phyloP scores from a whole-genome alignment of 345 rosid genomes.

The Rhizophora mangle region DNA sequence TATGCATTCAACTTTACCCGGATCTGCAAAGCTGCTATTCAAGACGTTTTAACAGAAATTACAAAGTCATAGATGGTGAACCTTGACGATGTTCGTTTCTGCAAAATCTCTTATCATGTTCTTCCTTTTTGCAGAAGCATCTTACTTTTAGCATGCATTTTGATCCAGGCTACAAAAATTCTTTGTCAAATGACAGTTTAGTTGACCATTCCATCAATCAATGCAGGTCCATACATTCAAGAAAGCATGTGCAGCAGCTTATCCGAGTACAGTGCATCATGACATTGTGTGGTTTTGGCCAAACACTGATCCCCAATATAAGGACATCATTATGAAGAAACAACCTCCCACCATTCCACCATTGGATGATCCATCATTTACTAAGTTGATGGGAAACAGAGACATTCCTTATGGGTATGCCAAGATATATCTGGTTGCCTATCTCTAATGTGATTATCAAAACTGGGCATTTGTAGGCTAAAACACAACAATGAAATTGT shows the following conservation, averaged over 20 bases:
- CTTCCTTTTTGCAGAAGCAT: neutral
- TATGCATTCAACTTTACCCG: no score
- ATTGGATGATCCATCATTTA: constrained; percentile 73
- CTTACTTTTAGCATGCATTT: neutral
- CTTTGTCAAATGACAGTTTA: neutral
- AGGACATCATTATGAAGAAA: constrained; percentile 51
- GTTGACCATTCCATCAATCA: constrained; percentile 5
- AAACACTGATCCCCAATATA: constrained; percentile 62
- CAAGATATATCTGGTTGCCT: neutral
- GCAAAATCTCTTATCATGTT: neutral
- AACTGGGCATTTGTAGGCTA: neutral
- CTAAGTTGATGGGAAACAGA: constrained; percentile 55
- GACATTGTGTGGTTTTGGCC: constrained; percentile 97
- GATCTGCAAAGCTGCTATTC: no score
- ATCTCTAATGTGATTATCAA: neutral
- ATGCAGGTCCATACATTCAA: constrained; percentile 65
- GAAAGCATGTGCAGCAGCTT: constrained; percentile 72
- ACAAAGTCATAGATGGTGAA: no score
- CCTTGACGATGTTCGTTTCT: neutral
- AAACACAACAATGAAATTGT: neutral
- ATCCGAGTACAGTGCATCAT: constrained; percentile 70
- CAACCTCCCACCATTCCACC: constrained; percentile 76
- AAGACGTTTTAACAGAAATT: no score
- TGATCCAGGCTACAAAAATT: neutral
- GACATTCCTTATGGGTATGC: constrained; percentile 82